Conservation (phyloP, 306 rosid species). For the Lotus japonicus region DNA sequence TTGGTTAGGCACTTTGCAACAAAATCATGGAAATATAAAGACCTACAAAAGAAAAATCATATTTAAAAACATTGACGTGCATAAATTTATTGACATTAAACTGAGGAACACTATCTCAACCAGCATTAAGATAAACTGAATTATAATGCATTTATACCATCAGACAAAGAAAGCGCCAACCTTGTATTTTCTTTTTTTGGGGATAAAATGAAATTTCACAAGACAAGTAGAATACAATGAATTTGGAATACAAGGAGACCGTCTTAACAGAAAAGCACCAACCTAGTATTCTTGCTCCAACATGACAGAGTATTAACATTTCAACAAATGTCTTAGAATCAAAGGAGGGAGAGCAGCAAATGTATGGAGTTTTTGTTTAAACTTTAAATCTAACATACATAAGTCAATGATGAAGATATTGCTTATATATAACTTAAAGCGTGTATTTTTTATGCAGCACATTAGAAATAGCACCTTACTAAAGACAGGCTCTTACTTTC, state of each 20-base stretch:
- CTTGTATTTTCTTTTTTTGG: background rate
- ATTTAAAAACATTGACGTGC: background rate
- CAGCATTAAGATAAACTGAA: background rate
- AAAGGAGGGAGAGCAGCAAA: background rate
- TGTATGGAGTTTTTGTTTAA: background rate
- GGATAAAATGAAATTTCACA: too few species aligned
- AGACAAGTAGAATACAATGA: background rate
- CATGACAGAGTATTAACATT: background rate
- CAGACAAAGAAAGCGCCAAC: background rate
- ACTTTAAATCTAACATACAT: background rate
- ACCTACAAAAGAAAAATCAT: conserved; percentile 52
- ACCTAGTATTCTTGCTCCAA: background rate
- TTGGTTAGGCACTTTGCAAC: conserved; percentile 94
- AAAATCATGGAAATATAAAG: conserved; percentile 92
- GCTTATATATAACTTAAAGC: background rate
- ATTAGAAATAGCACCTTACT: background rate
- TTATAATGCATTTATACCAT: background rate
- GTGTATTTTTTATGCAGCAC: background rate
- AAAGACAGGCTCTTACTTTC: background rate
- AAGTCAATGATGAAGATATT: background rate
- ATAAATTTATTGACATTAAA: background rate
- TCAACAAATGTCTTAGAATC: background rate
- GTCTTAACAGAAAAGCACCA: background rate
- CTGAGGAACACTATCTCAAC: background rate
- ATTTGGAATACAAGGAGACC: background rate